phyloP scores from a whole-genome alignment of 805 yeast genomes.

The Teunomyces atbi region DNA sequence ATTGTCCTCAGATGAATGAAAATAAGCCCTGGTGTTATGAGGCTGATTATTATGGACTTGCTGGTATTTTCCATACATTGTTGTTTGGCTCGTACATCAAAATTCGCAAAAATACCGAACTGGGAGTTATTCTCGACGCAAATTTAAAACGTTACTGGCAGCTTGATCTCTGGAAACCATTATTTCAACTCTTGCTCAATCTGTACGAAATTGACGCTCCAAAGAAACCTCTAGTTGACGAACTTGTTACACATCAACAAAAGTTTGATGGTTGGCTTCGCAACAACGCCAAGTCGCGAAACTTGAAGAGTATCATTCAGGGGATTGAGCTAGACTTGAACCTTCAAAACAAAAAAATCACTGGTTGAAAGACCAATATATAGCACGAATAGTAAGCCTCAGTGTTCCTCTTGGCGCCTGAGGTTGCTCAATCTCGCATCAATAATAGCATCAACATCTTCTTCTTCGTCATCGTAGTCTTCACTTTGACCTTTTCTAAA shows the following conservation, averaged over 20 bases:
- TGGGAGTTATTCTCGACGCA: conserved; percentile 33
- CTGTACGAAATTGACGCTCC: conserved; percentile 35
- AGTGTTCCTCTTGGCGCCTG: conserved; percentile 6
- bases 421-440: conserved; percentile 42
- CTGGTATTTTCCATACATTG: conserved; percentile 68
- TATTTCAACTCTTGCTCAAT: conserved; percentile 65
- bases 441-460: conserved; percentile 55
- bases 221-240: conserved; percentile 41
- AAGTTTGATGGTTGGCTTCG: conserved; percentile 45
- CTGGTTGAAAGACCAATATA: neutral
- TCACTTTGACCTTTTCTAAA: conserved; percentile 27
- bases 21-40: conserved; percentile 70
- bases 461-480: conserved; percentile 27
- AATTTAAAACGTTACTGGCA: conserved; percentile 76
- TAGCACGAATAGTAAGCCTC: neutral
- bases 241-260: conserved; percentile 31
- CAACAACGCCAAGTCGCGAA: conserved; percentile 14
- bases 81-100: conserved; percentile 68
- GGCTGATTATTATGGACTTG: conserved; percentile 81
- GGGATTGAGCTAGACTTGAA: conserved; percentile 33
- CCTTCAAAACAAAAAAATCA: conserved; percentile 12
- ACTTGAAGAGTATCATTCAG: conserved; percentile 30
- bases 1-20: conserved; percentile 67
- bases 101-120: conserved; percentile 17
- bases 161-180: conserved; percentile 61